phyloP scores from a whole-genome alignment of 306 rosid species.

The Mimosa pudica region DNA sequence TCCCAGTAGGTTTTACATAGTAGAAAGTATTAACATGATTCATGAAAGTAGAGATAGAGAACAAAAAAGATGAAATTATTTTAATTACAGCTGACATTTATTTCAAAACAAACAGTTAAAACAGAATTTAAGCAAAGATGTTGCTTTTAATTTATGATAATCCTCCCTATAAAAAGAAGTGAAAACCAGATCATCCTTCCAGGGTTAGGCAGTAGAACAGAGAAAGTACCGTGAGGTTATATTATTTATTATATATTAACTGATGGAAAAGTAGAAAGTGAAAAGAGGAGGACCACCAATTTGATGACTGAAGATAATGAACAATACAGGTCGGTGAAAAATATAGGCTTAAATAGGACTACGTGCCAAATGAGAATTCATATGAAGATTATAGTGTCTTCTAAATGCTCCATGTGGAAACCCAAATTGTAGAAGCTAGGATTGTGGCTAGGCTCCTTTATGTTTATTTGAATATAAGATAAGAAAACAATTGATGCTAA shows the following conservation, averaged over 20 bases:
- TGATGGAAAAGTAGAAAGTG: background rate
- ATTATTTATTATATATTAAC: conserved; percentile 8
- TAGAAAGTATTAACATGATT: background rate
- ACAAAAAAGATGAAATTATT: background rate
- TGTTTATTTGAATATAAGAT: background rate
- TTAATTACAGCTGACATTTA: conserved; percentile 5
- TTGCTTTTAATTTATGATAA: background rate
- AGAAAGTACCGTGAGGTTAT: conserved; percentile 23
- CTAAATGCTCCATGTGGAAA: conserved; percentile 8
- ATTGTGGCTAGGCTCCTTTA: conserved; percentile 1
- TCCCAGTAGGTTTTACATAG: conserved; percentile 1
- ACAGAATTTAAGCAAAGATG: conserved; percentile 8
- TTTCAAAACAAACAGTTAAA: background rate
- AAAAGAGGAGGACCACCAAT: background rate
- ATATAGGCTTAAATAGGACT: conserved; percentile 10
- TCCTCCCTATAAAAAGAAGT: conserved; percentile 5
- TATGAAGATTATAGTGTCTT: conserved; percentile 4
- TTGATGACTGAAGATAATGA: background rate
- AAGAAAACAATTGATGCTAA: conserved; percentile 10
- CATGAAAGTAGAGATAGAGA: conserved; percentile 9
- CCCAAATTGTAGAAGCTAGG: conserved; percentile 7
- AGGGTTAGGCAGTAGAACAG: background rate
- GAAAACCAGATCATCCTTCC: conserved; percentile 4
- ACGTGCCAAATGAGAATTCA: conserved; percentile 3
- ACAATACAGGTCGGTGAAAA: conserved; percentile 17